These are phyloP conservation scores for Fusarium dimerum DNA, from an alignment of 2,329 filamentous ascomycete genomes.

Conservation along the genomic window DNA sequence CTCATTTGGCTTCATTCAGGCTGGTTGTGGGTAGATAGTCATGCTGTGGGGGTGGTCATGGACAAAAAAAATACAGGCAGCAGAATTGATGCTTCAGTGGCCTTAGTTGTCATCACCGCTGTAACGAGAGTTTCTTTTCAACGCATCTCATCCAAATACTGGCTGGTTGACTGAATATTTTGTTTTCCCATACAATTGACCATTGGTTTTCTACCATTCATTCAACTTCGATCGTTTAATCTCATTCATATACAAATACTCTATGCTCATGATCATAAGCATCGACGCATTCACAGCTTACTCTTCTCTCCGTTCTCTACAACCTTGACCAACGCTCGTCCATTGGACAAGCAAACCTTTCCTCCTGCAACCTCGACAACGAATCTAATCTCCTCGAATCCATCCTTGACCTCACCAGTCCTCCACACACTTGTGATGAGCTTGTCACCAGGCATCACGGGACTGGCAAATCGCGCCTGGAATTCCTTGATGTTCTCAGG, in stretches of 20 bases:
- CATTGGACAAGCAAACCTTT: constrained; percentile 86
- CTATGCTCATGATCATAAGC: too few species aligned
- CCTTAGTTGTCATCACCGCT: too few species aligned
- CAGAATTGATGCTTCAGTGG: too few species aligned
- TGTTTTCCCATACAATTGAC: too few species aligned
- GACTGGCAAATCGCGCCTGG: constrained; percentile 83
- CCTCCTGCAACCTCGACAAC: constrained; percentile 75
- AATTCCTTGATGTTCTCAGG: constrained; percentile 84
- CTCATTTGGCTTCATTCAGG: too few species aligned
- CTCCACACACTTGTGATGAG: constrained; percentile 81
- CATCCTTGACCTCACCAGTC: constrained; percentile 64
- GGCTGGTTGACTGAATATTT: too few species aligned
- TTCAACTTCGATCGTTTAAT: too few species aligned
- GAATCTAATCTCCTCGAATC: constrained; percentile 82
- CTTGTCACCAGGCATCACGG: constrained; percentile 81
- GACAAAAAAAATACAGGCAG: too few species aligned
- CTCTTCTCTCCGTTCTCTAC: constrained; percentile 52
- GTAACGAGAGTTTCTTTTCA: too few species aligned
- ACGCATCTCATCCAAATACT: too few species aligned
- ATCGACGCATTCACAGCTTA: constrained; percentile 52
- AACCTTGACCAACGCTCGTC: constrained; percentile 74
- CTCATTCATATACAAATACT: not conserved
- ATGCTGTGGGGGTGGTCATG: not conserved
- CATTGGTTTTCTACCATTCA: too few species aligned
- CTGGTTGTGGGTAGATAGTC: not conserved